Evolutionary conservation across 2,329 filamentous ascomycete species (phyloP), one percentile per base, ranked within the genome.

Genomic region (Beauveria rudraprayagi): DNA sequence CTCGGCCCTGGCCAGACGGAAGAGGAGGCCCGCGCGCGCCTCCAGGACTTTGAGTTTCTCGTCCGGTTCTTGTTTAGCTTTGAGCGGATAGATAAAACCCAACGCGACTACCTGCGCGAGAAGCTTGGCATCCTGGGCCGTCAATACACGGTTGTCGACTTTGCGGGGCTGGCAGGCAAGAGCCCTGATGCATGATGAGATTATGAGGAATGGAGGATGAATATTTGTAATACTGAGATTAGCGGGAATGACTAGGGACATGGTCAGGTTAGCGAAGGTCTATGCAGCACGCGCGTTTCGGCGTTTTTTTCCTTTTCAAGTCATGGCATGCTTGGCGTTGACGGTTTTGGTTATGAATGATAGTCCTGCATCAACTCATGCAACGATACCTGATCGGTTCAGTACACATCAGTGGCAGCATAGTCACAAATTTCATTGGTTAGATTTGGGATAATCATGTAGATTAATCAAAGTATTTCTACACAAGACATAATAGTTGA

Each of bases 41-140:
- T 83, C 51, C 77, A 82, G 59, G 82, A 84, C 64, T 81, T 83
- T 62, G 67, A 80, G 8, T 82, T 80, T 55, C 70, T 83, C 58
- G 77, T 81, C 41, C 73, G 75, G 40, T 81, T 82, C 56, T 67
- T 83, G 5, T 75, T 82, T 28, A 73, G 76, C 2, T 78, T 83
- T 59, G 76, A 80, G 8, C 72, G 77, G 19, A 74, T 81, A 34
- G 75, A 79, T 62, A 71, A 72, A 34, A 75, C 78, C 46, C 75
- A 79, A 51, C 74, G 76, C 47, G 72, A 76, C 37, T 75, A 74
- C 56, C 51, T 75, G n/a, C 66, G 70, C 16, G 73, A 75, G 60
- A 75, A 75, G 56, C 76, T 80, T 40, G 68, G 69, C 17, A 67
- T 69, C 26, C 57, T 75, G 55, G 68, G 71, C 60, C 65, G 67